Evolutionary conservation across 768 basidiomycete genomes (phyloP).

Genomic region (Lentinula detonsa): DNA sequence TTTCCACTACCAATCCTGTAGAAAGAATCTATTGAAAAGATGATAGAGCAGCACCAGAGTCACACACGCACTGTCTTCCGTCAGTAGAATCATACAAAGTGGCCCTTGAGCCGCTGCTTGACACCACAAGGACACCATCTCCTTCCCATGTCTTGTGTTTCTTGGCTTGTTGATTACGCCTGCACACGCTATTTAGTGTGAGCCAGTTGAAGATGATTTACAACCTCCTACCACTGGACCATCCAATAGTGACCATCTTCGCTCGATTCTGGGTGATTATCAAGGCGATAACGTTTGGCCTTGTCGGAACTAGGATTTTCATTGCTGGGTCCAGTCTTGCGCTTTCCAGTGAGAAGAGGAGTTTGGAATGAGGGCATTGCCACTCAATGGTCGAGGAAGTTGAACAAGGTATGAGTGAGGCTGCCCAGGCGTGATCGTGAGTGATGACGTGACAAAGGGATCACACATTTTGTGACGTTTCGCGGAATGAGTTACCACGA

Average conservation of each 20-base stretch:
- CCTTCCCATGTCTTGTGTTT: constrained; percentile 94
- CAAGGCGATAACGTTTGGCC: not conserved
- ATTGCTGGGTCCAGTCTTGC: not conserved
- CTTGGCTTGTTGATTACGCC: constrained; percentile 65
- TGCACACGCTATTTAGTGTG: constrained; percentile 14
- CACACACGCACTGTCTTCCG: constrained; percentile 51
- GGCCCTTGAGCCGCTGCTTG: constrained; percentile 30
- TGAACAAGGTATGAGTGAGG: not conserved
- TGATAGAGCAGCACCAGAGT: not conserved
- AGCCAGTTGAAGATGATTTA: not conserved
- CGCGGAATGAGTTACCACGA: not conserved
- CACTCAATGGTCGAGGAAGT: not conserved
- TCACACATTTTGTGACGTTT: not conserved
- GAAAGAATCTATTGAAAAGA: not conserved
- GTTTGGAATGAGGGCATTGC: constrained; percentile 3
- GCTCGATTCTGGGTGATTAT: not conserved
- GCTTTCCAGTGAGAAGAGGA: not conserved
- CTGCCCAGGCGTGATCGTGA: not conserved
- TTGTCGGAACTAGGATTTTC: not conserved
- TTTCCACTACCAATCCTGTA: constrained; percentile 51
- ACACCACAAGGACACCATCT: constrained; percentile 58
- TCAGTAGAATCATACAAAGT: constrained; percentile 52
- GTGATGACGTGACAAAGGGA: not conserved
- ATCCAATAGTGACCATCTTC: constrained; percentile 53
- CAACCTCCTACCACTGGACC: constrained; percentile 60